Evolutionary conservation across 164 flowering plant species (phyloP).

Genomic region (Brasenia schreberi): DNA sequence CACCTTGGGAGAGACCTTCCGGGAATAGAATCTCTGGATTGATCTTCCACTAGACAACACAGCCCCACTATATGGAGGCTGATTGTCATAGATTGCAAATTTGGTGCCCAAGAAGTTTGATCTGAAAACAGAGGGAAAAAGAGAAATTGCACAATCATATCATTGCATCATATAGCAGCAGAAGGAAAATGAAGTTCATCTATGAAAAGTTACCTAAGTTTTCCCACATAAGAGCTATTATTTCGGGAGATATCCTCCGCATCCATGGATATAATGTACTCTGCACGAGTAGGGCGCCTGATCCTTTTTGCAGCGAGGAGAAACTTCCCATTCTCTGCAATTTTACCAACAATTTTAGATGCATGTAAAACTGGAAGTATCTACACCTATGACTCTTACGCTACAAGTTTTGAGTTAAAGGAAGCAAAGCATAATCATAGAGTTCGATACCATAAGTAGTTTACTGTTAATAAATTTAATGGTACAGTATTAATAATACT

Average conservation of each 20-base stretch:
- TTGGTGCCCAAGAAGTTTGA: slow-evolving; percentile 15
- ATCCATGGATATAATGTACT: slow-evolving; percentile 12
- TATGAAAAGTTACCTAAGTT: slow-evolving; percentile 10
- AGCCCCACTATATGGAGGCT: slow-evolving; percentile 12
- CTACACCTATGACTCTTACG: too few species aligned
- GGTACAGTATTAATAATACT: too few species aligned
- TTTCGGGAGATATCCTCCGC: slow-evolving; percentile 9
- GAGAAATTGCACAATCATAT: background rate
- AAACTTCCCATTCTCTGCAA: slow-evolving; percentile 10
- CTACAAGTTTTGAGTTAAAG: too few species aligned
- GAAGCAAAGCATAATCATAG: too few species aligned
- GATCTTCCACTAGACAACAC: slow-evolving; percentile 8
- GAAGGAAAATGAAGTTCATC: background rate
- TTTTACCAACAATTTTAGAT: background rate
- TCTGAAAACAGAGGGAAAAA: background rate
- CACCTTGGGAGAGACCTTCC: slow-evolving; percentile 44
- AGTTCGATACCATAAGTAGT: too few species aligned
- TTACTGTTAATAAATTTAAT: too few species aligned
- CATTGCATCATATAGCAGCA: background rate
- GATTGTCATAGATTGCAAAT: slow-evolving; percentile 11
- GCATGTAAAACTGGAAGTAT: too few species aligned
- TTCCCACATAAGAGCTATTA: slow-evolving; percentile 10
- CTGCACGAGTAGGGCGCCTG: slow-evolving; percentile 11
- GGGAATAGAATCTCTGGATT: slow-evolving; percentile 10
- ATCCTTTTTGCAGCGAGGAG: slow-evolving; percentile 13